Base-by-base conservation (phyloP, 257 asterid species). In the Solanum chiquidenum region DNA sequence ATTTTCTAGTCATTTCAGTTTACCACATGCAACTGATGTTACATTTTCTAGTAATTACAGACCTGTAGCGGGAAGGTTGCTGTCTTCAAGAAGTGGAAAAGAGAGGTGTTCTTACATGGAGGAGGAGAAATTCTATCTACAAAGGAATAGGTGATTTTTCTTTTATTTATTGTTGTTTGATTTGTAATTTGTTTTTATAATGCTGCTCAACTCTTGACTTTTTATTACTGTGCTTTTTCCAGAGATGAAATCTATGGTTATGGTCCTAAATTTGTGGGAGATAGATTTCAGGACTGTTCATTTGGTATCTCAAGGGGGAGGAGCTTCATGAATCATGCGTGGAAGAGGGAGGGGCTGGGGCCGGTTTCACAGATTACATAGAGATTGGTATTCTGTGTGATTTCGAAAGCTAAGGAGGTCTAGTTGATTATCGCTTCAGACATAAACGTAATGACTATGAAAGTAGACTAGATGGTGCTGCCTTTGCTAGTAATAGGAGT, bases 291-390 rank as follows among this genome's bases (percentile, higher is more conserved):
- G 21, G 94, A 93, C 82, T 95, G 88, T 76, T 83, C 95, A 9
- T 86, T 89, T 74, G 92, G 96, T 89, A 91, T 89, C 89, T 88
- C 96, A 68, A 90, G 95, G 86, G 92, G n/a, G n/a, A n/a, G 87
- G 25, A 87, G 73, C 84, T 94, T 93, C 91, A 89, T 40, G 46
- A 40, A 40, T 42, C 46, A 42, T 89, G 86, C 91, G 86, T 86
- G 98, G 95, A 89, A 94, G 93, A 90, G 98, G 98, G 44, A 93
- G 95, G 91, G 88, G 84, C 8, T 89, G 92, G 21, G 93, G 93
- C 55, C 91, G 94, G 62, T 89, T 92, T 85, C 94, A 88, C 49
- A 42, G 49, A 42, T 42, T 12, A 42, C 14, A 12, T 44, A 49
- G 92, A 86, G 96, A 94, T 11, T 94, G 98, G 98, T 89, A 92